phyloP scores from a whole-genome alignment of 2,329 filamentous ascomycete genomes.

The Trichoderma sp. region DNA sequence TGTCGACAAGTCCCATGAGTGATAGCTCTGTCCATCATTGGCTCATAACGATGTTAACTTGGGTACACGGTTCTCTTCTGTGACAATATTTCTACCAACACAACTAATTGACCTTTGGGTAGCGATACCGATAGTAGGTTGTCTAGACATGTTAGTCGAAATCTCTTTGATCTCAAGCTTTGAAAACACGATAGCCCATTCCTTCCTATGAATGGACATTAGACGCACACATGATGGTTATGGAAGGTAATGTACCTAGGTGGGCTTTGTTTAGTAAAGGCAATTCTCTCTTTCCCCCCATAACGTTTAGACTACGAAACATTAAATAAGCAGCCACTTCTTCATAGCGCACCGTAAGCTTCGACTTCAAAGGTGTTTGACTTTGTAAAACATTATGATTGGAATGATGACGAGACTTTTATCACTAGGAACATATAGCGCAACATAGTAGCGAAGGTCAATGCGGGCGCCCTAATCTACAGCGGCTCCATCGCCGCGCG shows the following conservation, averaged over 20 bases:
- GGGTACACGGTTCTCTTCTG: neutral
- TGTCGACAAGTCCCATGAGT: neutral
- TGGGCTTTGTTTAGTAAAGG: neutral
- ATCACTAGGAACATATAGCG: neutral
- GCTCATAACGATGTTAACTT: neutral
- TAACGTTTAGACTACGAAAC: neutral
- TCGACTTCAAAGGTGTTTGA: neutral
- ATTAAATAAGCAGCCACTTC: neutral
- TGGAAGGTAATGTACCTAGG: neutral
- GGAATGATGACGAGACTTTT: neutral
- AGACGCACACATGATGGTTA: neutral
- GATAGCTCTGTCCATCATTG: neutral
- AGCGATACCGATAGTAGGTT: neutral
- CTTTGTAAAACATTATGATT: neutral
- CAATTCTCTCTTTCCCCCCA: neutral
- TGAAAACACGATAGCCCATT: neutral
- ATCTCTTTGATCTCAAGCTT: neutral
- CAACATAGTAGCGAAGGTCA: neutral
- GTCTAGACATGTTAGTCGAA: neutral
- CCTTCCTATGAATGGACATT: neutral
- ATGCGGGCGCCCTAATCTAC: neutral
- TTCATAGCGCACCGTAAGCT: neutral
- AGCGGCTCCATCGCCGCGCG: neutral
- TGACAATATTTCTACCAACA: neutral
- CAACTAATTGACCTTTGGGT: neutral